Base-by-base conservation (phyloP, 441 rosid genomes). In the Brassica balearica region DNA sequence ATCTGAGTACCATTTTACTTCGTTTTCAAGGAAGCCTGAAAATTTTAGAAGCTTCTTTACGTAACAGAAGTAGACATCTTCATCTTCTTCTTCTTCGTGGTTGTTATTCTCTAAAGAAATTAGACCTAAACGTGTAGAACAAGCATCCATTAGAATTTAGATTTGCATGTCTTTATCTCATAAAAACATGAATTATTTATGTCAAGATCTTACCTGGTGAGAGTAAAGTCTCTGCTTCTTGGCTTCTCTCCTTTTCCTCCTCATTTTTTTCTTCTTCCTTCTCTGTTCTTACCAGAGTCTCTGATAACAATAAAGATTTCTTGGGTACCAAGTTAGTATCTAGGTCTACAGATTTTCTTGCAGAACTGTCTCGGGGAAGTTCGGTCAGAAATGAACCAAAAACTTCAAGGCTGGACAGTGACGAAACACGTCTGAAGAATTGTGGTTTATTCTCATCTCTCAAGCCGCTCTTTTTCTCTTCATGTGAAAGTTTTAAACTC, bases 371-470 rank as follows among this genome's bases (percentile, higher is more conserved):
- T n/a, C 61, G 64, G 14, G 89, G 83, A 6, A 82, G 69, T 70
- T 88, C 95, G 3, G 77, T 80, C 12, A 91, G 65, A 69, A 89
- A 78, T 68, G 89, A 85, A 77, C 76, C 77, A 17, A 90, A 79
- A 60, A 87, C 86, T 34, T 90, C 97, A 22, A 88, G 86, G 71
- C 92, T 92, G 17, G 98, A 88, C 76, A 93, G 73, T 59, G 99
- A 93, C n/a, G 91, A 91, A 73, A 92, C 81, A 76, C 99, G 84
- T 75, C 87, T 83, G 80, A 85, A 88, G 82, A 91, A 86, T 59
- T 78, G 84, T 23, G 87, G 83, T 67, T 65, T 58, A 48, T 51
- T 55, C 3, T 80, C 82, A n/a, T 78, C 77, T 73, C 76, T 70
- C 1, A 81, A 59, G 12, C 75, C 65, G 38, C 53, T 58, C 51